These are phyloP conservation scores for Aspergillus vadensis DNA, from an alignment of 2,329 filamentous ascomycete genomes.

Conservation along the genomic window DNA sequence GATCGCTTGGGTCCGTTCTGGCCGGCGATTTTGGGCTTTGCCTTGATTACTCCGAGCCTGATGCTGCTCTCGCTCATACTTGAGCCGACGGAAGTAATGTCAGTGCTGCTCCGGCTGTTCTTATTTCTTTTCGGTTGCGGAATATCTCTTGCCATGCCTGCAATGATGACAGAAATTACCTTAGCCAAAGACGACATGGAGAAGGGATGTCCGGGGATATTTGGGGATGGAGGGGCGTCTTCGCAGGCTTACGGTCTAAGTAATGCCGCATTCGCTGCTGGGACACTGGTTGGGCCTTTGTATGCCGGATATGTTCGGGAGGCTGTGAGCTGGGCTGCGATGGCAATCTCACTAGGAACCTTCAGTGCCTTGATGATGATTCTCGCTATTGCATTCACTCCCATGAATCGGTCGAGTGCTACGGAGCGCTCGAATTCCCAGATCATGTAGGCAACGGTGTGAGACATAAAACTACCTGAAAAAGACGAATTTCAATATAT, in stretches of 20 bases:
- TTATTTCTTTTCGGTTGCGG: constrained; percentile 13
- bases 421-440: too few relatives aligned
- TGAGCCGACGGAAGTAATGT: neutral
- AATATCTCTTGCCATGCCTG: constrained; percentile 61
- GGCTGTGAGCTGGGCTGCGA: constrained; percentile 52
- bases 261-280: constrained; percentile 53
- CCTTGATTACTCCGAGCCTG: constrained; percentile 10
- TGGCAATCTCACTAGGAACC: constrained; percentile 31
- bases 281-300: constrained; percentile 53
- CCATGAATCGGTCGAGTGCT: neutral
- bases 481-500: neutral
- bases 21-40: constrained; percentile 11
- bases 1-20: constrained; percentile 14
- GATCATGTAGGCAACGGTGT: neutral
- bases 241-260: constrained; percentile 60
- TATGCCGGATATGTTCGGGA: constrained; percentile 50
- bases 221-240: constrained; percentile 51
- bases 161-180: constrained; percentile 51
- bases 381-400: neutral
- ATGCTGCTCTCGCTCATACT: constrained; percentile 12
- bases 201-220: constrained; percentile 50
- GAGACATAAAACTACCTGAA: neutral
- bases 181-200: constrained; percentile 46
- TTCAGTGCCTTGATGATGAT: neutral
- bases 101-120: constrained; percentile 10